A percentile compares a stretch with the other conserved stretches of the same genome.
Conservation (phyloP, 345 rosid genomes). For the Syzygium grande region DNA sequence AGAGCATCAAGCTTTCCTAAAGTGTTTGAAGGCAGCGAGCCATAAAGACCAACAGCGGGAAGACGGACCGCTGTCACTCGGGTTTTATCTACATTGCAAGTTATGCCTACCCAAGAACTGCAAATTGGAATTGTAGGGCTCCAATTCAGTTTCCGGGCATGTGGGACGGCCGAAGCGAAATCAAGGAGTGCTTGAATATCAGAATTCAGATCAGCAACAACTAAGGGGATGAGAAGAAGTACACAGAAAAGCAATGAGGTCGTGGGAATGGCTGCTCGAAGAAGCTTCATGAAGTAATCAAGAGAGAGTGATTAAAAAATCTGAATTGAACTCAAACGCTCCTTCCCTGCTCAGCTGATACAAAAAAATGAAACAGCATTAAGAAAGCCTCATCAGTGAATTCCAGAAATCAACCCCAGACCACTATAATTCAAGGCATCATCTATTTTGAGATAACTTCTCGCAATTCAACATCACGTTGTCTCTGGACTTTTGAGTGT, state of each 20-base stretch:
- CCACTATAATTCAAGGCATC: not conserved
- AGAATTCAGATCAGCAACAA: constrained; percentile 40
- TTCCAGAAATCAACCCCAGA: not conserved
- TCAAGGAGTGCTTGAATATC: constrained; percentile 74
- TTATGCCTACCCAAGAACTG: constrained; percentile 55
- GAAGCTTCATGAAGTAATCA: constrained; percentile 17
- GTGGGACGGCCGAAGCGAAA: constrained; percentile 64
- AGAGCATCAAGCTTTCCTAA: constrained; percentile 50
- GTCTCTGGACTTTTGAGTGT: not conserved
- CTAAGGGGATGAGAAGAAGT: constrained; percentile 15
- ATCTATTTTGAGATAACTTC: not conserved
- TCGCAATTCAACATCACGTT: not conserved
- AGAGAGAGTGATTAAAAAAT: not conserved
- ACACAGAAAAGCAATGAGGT: constrained; percentile 1
- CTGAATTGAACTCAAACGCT: not conserved
- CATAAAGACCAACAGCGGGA: constrained; percentile 66
- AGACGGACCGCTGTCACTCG: constrained; percentile 47
- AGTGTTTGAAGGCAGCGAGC: constrained; percentile 44
- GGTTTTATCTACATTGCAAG: constrained; percentile 28
- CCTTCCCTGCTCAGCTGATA: not conserved
- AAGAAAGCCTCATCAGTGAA: not conserved
- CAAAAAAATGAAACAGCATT: not conserved
- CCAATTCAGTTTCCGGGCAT: constrained; percentile 75
- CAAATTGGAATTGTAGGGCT: constrained; percentile 37
- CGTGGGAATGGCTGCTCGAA: not conserved